These are phyloP conservation scores for Shiraia bambusicola DNA, from an alignment of 2,329 filamentous ascomycete species.

Conservation along the genomic window DNA sequence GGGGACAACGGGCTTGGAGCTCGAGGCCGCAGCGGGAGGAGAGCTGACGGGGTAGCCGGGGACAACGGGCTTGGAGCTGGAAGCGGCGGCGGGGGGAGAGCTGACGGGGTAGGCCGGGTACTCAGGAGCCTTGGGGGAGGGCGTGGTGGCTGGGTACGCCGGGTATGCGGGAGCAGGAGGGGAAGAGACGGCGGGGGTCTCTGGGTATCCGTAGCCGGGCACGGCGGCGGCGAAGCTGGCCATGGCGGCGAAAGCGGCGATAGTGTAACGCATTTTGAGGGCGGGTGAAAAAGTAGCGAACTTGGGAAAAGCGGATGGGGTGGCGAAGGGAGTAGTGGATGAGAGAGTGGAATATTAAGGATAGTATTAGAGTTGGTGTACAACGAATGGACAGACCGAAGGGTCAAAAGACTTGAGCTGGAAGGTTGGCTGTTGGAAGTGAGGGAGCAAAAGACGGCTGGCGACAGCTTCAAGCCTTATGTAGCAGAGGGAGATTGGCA, in stretches of 20 bases:
- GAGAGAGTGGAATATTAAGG: slow-evolving; percentile 38
- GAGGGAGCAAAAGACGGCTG: slow-evolving; percentile 23
- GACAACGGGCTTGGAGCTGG: slow-evolving; percentile 8
- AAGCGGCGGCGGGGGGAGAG: not conserved
- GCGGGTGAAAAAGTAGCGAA: slow-evolving; percentile 33
- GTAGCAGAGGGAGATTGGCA: slow-evolving; percentile 42
- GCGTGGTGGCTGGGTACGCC: slow-evolving; percentile 12
- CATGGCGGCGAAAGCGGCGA: slow-evolving; percentile 36
- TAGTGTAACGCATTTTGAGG: slow-evolving; percentile 46
- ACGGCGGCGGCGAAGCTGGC: slow-evolving; percentile 36
- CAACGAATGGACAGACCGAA: slow-evolving; percentile 47
- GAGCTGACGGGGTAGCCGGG: slow-evolving; percentile 2
- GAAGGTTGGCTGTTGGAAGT: slow-evolving; percentile 41
- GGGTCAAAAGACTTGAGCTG: slow-evolving; percentile 43
- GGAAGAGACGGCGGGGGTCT: slow-evolving; percentile 12
- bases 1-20: slow-evolving; percentile 8
- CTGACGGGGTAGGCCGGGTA: slow-evolving; percentile 13
- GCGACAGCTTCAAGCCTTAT: slow-evolving; percentile 34
- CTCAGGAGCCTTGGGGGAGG: slow-evolving; percentile 8
- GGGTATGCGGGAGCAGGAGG: slow-evolving; percentile 18
- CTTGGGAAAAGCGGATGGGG: slow-evolving; percentile 27
- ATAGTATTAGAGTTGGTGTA: slow-evolving; percentile 45
- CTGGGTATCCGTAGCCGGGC: slow-evolving; percentile 32
- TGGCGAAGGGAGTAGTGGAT: slow-evolving; percentile 13
- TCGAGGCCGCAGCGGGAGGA: not conserved